Conservation (phyloP, 164 flowering plant genomes). For the Annona cherimola region DNA sequence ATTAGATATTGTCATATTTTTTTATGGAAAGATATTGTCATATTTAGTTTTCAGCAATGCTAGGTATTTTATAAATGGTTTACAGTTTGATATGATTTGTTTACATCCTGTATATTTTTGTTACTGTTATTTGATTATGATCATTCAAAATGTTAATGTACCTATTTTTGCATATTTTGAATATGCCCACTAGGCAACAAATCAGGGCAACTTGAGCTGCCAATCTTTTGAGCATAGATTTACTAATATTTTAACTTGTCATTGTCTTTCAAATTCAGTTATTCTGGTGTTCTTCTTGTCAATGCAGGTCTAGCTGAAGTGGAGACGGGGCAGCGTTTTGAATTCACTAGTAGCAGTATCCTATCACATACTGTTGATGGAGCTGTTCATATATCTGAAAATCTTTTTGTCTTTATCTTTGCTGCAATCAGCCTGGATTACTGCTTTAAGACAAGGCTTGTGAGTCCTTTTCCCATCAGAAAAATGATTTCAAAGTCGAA, state of each 20-base stretch:
- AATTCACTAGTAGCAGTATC: constrained; percentile 49
- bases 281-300: constrained; percentile 4
- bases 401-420: constrained; percentile 55
- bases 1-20: not conserved
- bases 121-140: not conserved
- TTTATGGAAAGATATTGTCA: not conserved
- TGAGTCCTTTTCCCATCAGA: constrained; percentile 66
- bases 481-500: constrained; percentile 14
- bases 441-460: constrained; percentile 59
- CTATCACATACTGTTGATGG: constrained; percentile 57
- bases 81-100: no score
- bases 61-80: no score
- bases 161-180: not conserved
- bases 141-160: not conserved
- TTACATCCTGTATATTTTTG: not conserved
- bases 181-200: not conserved
- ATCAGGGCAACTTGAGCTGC: not conserved
- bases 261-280: no score
- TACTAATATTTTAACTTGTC: not conserved
- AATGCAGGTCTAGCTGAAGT: constrained; percentile 67
- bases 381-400: constrained; percentile 51
- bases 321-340: constrained; percentile 57
- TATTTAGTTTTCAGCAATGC: not conserved
- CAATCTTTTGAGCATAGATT: not conserved
- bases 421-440: constrained; percentile 69